Evolutionary conservation across 306 rosid species (phyloP), one percentile per base, ranked within the genome.

Genomic region (Prunus mume): DNA sequence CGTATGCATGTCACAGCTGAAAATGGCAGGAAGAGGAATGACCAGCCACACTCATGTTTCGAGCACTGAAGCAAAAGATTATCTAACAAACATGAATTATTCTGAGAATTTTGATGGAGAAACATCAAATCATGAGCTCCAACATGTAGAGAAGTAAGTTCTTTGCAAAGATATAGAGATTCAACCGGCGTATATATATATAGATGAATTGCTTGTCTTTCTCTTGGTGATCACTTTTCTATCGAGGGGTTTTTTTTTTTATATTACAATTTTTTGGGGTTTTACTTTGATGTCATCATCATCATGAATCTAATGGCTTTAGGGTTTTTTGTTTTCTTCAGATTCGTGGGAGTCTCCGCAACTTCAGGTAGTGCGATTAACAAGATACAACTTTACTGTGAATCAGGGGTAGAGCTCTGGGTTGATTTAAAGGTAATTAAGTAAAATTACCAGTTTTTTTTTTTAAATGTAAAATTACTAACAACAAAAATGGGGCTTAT

Each of bases 391-490:
- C 54, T 12, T 19, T 18, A 52, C 22, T 5, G 57, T 18, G 9
- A 60, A 32, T 12, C 51, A 45, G 64, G 69, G 57, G 32, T 76
- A 17, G 58, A 43, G 43, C 43, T 22, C 45, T 28, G 77, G 46
- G 57, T 9, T 49, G 58, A 55, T 57, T 47, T 64, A 43, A 47
- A 72, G 88, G 80, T 82, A 76, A 76, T 20, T 10, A 32, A 62
- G 1, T 6, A 47, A 7, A 25, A 18, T 52, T 52, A 6, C 56
- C 9, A 52, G 57, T 52, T 18, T 5, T 32, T 30, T 0, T n/a
- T n/a, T n/a, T n/a, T n/a, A n/a, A n/a, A 38, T 1, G 9, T 38
- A 38, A 38, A 38, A 38, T 38, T 38, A 38, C 43, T 9, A 38
- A 38, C 43, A 38, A 38, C 6, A 38, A 34, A 1, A 38, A 38